Base-by-base conservation (phyloP, 768 basidiomycete species). In the Collybia nuda region DNA sequence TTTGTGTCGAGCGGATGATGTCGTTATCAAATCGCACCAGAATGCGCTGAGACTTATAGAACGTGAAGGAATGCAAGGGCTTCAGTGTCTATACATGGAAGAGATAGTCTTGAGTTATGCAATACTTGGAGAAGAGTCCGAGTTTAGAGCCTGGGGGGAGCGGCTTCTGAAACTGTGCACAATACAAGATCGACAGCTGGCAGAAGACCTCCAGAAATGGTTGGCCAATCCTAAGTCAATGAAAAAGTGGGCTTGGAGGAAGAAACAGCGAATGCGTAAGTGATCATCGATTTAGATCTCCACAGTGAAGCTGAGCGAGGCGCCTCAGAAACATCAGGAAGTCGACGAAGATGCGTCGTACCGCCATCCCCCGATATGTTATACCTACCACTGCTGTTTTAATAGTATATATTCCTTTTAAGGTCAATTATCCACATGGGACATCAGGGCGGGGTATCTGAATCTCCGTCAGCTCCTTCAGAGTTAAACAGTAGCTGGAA, bases 51-150 rank as follows among this genome's bases (percentile, higher is more conserved):
- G 58, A 14, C 54, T 77, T 22, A 68, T 77, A 17, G 64, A 68
- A n/a, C 62, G 68, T 47, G 77, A 77, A 44, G 69, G 72, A 15
- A 60, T 76, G 53, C 67, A 73, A 7, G 74, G 67, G n/a, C 51
- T 77, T 48, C 67, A 70, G 51, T 63, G 67, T 12, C 50, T 69
- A 8, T 76, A 74, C 56, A 55, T 74, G 26, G 73, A 73, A 54
- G 77, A 79, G 52, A 67, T 77, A 28, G 70, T 71, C 32, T 52
- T 72, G 50, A 70, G 69, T 29, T 72, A 73, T 59, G 71, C 72
- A 9, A 63, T 70, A 40, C 64, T 77, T 9, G 77, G 73, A 11
- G 65, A 75, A 17, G 62, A 70, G 32, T 59, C 53, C 0, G 56
- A 57, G 26, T 77, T 76, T 36, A 59, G 52, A 37, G 44, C 53